These are phyloP conservation scores for Diospyros lotus DNA, from an alignment of 148 eudicot species.

Conservation along the genomic window DNA sequence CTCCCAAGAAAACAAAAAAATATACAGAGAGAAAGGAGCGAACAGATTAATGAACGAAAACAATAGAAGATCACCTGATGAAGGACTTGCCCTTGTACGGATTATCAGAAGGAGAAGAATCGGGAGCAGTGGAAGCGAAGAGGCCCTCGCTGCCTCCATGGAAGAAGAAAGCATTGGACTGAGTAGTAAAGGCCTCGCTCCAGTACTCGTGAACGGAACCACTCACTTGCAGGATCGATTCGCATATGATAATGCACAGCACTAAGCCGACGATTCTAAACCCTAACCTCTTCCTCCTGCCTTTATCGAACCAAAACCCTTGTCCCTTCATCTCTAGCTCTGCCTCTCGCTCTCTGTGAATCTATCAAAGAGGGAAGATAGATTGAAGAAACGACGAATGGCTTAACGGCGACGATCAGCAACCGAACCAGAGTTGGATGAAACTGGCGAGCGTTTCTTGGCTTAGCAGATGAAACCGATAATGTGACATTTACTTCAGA, in stretches of 20 bases:
- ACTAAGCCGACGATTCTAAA: slow-evolving; percentile 24
- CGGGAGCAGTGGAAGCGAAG: slow-evolving; percentile 57
- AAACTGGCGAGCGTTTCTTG: not conserved
- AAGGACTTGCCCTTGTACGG: slow-evolving; percentile 58
- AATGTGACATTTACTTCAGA: too few relatives aligned
- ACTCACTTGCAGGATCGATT: not conserved
- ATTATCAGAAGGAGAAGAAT: slow-evolving; percentile 22
- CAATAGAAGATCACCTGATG: slow-evolving; percentile 44
- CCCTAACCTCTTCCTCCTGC: slow-evolving; percentile 30
- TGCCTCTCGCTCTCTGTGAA: not conserved
- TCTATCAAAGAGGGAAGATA: too few relatives aligned
- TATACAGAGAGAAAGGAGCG: not conserved
- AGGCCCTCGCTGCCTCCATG: slow-evolving; percentile 97
- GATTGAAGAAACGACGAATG: too few relatives aligned
- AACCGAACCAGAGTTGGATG: too few relatives aligned
- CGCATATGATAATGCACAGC: slow-evolving; percentile 19
- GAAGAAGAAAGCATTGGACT: slow-evolving; percentile 66
- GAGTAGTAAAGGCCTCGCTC: slow-evolving; percentile 53
- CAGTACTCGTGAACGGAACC: slow-evolving; percentile 80
- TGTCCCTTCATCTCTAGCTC: not conserved
- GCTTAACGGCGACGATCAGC: too few relatives aligned
- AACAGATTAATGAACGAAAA: not conserved
- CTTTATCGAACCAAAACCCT: not conserved
- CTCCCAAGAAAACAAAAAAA: not conserved
- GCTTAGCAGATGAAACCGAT: too few relatives aligned